These are phyloP conservation scores for Kodamaea alishanica DNA, from an alignment of 1,139 yeast species.

Conservation along the genomic window DNA sequence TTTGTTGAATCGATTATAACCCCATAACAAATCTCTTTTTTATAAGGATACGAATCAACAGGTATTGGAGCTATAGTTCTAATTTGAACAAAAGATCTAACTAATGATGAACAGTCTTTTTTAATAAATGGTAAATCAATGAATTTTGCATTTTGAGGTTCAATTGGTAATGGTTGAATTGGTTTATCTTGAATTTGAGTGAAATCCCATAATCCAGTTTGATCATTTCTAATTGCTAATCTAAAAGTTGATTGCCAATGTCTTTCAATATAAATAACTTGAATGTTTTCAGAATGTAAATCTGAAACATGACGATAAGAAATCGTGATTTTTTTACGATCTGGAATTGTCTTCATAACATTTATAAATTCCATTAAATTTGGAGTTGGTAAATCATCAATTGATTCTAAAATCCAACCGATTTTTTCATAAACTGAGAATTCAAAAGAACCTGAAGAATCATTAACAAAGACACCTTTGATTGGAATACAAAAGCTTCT, in stretches of 20 bases:
- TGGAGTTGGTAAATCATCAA: constrained; percentile 72
- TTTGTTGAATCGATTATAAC: constrained; percentile 73
- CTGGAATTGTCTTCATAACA: constrained; percentile 76
- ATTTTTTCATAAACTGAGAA: constrained; percentile 55
- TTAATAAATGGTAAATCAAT: constrained; percentile 59
- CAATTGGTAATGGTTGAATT: constrained; percentile 42
- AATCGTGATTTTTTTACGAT: constrained; percentile 66
- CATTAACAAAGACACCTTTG: constrained; percentile 74
- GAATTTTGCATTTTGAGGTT: constrained; percentile 64
- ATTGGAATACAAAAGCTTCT: constrained; percentile 81
- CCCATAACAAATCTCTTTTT: constrained; percentile 66
- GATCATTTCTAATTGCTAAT: constrained; percentile 72
- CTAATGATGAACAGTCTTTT: constrained; percentile 49
- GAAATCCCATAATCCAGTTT: constrained; percentile 86
- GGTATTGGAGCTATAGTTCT: constrained; percentile 63
- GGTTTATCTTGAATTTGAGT: constrained; percentile 62
- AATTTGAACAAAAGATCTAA: constrained; percentile 63
- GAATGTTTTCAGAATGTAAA: constrained; percentile 66
- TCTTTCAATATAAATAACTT: constrained; percentile 69
- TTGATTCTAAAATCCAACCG: constrained; percentile 71
- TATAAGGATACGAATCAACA: constrained; percentile 68
- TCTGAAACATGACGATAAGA: constrained; percentile 78
- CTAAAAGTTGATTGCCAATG: constrained; percentile 80
- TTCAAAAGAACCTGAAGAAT: constrained; percentile 76
- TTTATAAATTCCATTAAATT: constrained; percentile 71